Percentiles rank a stretch among this genome's conserved stretches.
These are phyloP conservation scores for Prunus fruticosa DNA, from an alignment of 306 rosid species.

Conservation along the genomic window DNA sequence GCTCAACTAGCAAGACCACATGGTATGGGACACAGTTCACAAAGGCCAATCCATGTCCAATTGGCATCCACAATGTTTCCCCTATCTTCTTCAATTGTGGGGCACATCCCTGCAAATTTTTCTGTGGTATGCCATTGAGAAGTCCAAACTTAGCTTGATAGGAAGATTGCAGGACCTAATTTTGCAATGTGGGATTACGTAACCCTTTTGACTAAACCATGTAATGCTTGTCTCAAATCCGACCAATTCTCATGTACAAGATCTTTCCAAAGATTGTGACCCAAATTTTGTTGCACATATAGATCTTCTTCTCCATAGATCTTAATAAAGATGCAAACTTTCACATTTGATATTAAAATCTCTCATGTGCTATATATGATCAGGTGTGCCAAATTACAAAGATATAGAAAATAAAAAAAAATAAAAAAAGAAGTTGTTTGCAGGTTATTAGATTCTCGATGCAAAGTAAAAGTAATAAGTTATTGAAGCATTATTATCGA, in stretches of 20 bases:
- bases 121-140: conserved; percentile 14
- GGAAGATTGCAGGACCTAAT: neutral
- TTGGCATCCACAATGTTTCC: conserved; percentile 28
- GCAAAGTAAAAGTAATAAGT: conserved; percentile 27
- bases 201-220: conserved; percentile 4
- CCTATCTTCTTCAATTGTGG: conserved; percentile 27
- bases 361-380: conserved; percentile 18
- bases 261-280: conserved; percentile 39
- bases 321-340: conserved; percentile 14
- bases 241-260: conserved; percentile 33
- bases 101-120: conserved; percentile 10
- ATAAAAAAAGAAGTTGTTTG: neutral
- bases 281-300: conserved; percentile 21
- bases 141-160: neutral
- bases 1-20: conserved; percentile 40
- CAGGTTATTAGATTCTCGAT: conserved; percentile 36
- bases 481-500: conserved; percentile 45
- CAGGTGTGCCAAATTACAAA: conserved; percentile 15
- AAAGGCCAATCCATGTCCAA: conserved; percentile 25
- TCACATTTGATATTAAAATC: conserved; percentile 5
- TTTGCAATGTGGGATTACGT: neutral
- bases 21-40: conserved; percentile 36
- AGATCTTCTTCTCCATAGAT: conserved; percentile 11
- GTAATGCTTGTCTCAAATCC: conserved; percentile 19
- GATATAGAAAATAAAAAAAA: neutral